Evolutionary conservation across 768 basidiomycete genomes (phyloP).

Genomic region (Macrolepiota albuminosa): DNA sequence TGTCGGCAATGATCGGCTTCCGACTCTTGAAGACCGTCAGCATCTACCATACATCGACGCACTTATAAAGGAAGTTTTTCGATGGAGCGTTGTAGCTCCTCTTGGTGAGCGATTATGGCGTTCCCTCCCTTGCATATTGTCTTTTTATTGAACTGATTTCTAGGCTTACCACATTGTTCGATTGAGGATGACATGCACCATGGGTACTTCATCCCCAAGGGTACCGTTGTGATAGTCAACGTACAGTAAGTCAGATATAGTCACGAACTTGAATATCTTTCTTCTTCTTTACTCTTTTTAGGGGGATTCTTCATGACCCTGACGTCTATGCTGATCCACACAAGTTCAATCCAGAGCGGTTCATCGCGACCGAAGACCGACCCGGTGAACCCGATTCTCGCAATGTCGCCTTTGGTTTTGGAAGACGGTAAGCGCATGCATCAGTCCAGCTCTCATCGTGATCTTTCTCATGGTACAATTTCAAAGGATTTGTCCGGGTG

Average conservation of each 20-base stretch:
- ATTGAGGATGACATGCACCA: neutral
- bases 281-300: neutral
- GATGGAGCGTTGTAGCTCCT: constrained; percentile 43
- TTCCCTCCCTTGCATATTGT: neutral
- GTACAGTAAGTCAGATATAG: neutral
- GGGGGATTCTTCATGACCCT: neutral
- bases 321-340: neutral
- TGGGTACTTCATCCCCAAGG: neutral
- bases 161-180: neutral
- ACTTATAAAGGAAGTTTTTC: constrained; percentile 49
- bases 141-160: neutral
- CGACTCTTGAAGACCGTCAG: constrained; percentile 50
- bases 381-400: neutral
- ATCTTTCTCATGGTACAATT: neutral
- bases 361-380: neutral
- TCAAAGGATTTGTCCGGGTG: neutral
- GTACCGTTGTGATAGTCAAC: neutral
- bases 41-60: constrained; percentile 56
- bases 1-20: constrained; percentile 52
- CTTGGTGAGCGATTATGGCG: constrained; percentile 24
- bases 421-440: neutral
- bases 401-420: neutral
- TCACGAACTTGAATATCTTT: neutral
- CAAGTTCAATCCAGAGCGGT: neutral
- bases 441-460: neutral